phyloP scores from a whole-genome alignment of 257 asterid genomes.

The Solanum chaucha region DNA sequence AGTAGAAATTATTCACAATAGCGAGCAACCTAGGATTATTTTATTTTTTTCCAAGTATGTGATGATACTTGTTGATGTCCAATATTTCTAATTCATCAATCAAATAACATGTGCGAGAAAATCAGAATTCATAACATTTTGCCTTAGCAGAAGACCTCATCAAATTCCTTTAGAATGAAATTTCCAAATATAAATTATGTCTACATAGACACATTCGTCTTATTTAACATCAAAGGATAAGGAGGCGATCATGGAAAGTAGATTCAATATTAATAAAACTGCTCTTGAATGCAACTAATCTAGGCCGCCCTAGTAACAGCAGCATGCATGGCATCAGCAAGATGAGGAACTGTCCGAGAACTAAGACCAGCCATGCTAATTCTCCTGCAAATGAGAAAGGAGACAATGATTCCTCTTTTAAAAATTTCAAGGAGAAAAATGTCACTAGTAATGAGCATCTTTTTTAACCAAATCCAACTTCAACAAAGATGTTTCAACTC shows the following conservation, averaged over 20 bases:
- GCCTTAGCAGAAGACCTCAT: not conserved
- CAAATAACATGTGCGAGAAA: not conserved
- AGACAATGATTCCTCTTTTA: not conserved
- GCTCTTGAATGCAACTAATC: not conserved
- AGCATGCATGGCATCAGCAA: slow-evolving; percentile 73
- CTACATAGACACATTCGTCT: not conserved
- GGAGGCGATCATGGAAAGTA: not conserved
- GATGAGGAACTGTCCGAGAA: slow-evolving; percentile 61
- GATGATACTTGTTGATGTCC: not conserved
- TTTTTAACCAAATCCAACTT: not conserved
- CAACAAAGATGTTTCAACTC: not conserved
- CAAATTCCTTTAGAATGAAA: not conserved
- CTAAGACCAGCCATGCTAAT: slow-evolving; percentile 93
- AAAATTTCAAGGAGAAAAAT: not conserved
- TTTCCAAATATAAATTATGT: not conserved
- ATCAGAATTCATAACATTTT: not conserved
- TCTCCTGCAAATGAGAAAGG: slow-evolving; percentile 39
- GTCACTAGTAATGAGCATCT: not conserved
- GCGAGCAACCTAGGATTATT: not conserved
- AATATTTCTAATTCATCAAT: not conserved
- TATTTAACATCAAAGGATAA: not conserved
- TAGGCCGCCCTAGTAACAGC: slow-evolving; percentile 46
- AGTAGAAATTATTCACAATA: not conserved
- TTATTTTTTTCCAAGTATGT: not conserved
- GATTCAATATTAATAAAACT: not conserved